These are phyloP conservation scores for Heliophila coronopifolia DNA, from an alignment of 441 rosid genomes.

Conservation along the genomic window DNA sequence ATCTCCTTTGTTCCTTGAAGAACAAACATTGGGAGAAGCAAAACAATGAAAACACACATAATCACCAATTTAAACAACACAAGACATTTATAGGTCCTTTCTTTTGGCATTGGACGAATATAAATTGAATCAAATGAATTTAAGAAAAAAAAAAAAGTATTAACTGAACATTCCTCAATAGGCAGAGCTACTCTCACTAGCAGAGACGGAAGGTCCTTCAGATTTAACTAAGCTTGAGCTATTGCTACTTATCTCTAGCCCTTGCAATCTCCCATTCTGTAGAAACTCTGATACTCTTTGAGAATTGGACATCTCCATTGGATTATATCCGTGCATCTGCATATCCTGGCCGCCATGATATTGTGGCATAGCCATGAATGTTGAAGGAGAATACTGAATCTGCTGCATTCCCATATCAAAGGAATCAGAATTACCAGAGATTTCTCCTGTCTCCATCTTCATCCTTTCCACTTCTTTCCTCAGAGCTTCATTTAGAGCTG, in stretches of 20 bases:
- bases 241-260: conserved; percentile 59
- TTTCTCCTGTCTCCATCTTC: conserved; percentile 67
- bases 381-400: conserved; percentile 37
- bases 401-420: conserved; percentile 55
- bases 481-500: conserved; percentile 71
- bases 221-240: conserved; percentile 46
- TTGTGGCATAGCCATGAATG: conserved; percentile 38
- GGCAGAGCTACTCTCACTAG: conserved; percentile 71
- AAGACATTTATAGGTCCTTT: background rate
- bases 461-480: conserved; percentile 80
- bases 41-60: conserved; percentile 14
- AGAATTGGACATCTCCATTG: conserved; percentile 33
- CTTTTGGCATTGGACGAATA: background rate
- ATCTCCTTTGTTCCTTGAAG: conserved; percentile 15
- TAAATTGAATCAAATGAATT: conserved; percentile 1
- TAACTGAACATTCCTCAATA: conserved; percentile 35
- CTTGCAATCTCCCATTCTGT: conserved; percentile 56
- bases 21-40: conserved; percentile 17
- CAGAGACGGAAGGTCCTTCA: conserved; percentile 67
- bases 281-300: conserved; percentile 40
- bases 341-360: conserved; percentile 37
- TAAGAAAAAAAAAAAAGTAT: conserved; percentile 6
- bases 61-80: conserved; percentile 7
- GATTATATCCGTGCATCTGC: conserved; percentile 36
- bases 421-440: conserved; percentile 39